Evolutionary conservation across 495 filamentous ascomycete species (phyloP).

Genomic region (Penicillium roqueforti): DNA sequence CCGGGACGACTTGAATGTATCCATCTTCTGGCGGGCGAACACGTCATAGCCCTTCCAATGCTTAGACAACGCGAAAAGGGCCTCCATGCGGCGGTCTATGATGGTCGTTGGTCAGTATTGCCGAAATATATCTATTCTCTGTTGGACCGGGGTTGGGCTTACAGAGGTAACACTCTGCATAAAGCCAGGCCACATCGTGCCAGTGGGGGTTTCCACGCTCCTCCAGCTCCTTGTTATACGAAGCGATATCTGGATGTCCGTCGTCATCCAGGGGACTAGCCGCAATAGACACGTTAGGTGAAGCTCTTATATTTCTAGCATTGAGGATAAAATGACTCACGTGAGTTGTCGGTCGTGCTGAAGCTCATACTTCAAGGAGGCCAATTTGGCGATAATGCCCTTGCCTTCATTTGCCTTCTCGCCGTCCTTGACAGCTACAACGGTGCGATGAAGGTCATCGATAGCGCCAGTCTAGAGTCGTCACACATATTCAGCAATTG

Average conservation of each 20-base stretch:
- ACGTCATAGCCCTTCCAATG: constrained; percentile 94
- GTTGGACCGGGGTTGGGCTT: constrained; percentile 39
- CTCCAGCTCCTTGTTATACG: constrained; percentile 83
- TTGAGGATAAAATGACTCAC: constrained; percentile 45
- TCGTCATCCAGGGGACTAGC: constrained; percentile 77
- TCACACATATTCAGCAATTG: constrained; percentile 17
- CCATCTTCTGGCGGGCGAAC: constrained; percentile 86
- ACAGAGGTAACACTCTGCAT: constrained; percentile 92
- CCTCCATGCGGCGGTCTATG: constrained; percentile 63
- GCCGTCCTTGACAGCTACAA: constrained; percentile 47
- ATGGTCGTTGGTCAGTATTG: constrained; percentile 16
- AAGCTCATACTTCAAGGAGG: constrained; percentile 88
- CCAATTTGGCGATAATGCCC: constrained; percentile 72
- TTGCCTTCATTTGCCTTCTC: constrained; percentile 78
- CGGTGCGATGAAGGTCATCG: constrained; percentile 82
- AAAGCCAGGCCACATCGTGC: constrained; percentile 85
- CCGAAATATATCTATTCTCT: not conserved
- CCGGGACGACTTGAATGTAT: constrained; percentile 88
- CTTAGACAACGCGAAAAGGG: constrained; percentile 68
- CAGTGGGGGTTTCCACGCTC: constrained; percentile 69
- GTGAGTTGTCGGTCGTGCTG: constrained; percentile 82
- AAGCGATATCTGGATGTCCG: constrained; percentile 67
- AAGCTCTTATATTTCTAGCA: not conserved
- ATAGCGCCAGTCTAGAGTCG: constrained; percentile 77
- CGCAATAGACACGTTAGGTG: not conserved